Evolutionary conservation across 2,329 filamentous ascomycete species (phyloP), one percentile per base, ranked within the genome.

Genomic region (Chaetomium strumarium): DNA sequence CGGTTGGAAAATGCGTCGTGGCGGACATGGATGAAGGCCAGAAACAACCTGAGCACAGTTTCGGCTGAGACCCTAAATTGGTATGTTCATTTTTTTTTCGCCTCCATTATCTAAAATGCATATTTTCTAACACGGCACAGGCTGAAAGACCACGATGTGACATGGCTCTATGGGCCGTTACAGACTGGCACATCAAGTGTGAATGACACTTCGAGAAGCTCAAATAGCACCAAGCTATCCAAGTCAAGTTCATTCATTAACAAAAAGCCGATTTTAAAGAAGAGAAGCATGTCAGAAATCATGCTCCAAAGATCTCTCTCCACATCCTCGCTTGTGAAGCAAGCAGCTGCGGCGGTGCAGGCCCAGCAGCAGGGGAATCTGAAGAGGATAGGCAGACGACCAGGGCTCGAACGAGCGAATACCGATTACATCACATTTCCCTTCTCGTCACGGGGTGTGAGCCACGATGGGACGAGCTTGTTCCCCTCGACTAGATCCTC

Each of bases 91-190:
- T 42, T 3, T 40, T 29, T 46, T 1, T 3, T 7, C 11, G 33
- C 31, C 19, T n/a, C n/a, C 19, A n/a, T n/a, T n/a, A n/a, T 30
- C 24, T 17, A n/a, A 17, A 10, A 10, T 11, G 10, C 12, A 9
- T 9, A 31, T 16, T 5, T 52, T 41, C 53, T 62, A 39, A 62
- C 51, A 9, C n/a, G 44, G 52, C 45, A 16, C 63, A 96, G 90
- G 91, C 77, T 96, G 55, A 99, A 97, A 68, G 93, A 97, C 63
- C 93, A 88, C 67, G 92, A 99, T 69, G 90, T 96, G 31, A 96
- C 92, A 42, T 99, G 92, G 93, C 76, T 99, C 1, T 99, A 97
- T 65, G 93, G 93, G 0, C 93, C 93, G 12, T 71, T 96, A 45
- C 92, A 96, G 67, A 86, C 85, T 1, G 85, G 85, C 19, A 74